A percentile compares a stretch with the other conserved stretches of the same genome.
These are phyloP conservation scores for Phialocephala sp. DNA, from an alignment of 2,329 filamentous ascomycete species.

Conservation along the genomic window DNA sequence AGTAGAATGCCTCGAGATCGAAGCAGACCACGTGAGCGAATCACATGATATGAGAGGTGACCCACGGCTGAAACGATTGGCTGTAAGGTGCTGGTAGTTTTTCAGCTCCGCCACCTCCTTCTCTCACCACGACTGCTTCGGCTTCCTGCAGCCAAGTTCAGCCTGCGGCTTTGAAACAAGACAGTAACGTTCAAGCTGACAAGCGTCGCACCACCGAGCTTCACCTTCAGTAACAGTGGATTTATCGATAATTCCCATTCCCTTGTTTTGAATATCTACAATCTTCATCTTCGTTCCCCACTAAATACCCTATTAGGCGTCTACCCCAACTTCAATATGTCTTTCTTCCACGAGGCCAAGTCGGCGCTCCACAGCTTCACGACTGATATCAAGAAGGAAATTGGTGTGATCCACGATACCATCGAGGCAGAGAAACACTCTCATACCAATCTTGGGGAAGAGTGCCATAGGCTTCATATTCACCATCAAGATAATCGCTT, in stretches of 20 bases:
- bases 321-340: conserved; percentile 24
- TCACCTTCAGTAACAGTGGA: background rate
- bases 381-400: conserved; percentile 29
- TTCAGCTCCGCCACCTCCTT: conserved; percentile 7
- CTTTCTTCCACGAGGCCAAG: conserved; percentile 31
- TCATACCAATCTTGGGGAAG: conserved; percentile 50
- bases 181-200: conserved; percentile 2
- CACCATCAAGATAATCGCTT: conserved; percentile 58
- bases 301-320: background rate
- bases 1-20: background rate
- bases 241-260: background rate
- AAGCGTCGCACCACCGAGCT: conserved; percentile 4
- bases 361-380: conserved; percentile 30
- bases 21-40: background rate
- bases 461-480: conserved; percentile 49
- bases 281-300: background rate
- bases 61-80: background rate
- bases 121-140: conserved; percentile 9
- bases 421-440: conserved; percentile 51
- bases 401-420: conserved; percentile 30
- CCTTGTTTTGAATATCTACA: background rate
- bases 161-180: background rate
- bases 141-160: conserved; percentile 4
- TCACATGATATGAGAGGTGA: background rate
- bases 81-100: background rate